These are phyloP conservation scores for Scutellaria minor DNA, from an alignment of 257 asterid species.

Conservation along the genomic window DNA sequence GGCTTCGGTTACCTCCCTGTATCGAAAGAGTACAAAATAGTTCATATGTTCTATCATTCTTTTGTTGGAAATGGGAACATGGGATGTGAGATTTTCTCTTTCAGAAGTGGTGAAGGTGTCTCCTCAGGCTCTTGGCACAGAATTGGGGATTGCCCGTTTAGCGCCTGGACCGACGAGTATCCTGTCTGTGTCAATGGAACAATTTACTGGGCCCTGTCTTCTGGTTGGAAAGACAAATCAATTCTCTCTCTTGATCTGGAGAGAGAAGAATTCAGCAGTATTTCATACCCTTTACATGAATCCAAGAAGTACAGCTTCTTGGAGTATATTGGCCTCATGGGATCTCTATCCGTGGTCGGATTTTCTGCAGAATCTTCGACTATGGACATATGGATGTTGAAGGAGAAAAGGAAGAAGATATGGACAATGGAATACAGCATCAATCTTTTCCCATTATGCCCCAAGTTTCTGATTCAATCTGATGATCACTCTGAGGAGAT, in stretches of 20 bases:
- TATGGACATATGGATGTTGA: constrained; percentile 53
- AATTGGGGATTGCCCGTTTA: constrained; percentile 46
- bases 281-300: constrained; percentile 40
- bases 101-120: constrained; percentile 33
- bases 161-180: constrained; percentile 47
- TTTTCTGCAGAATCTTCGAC: constrained; percentile 39
- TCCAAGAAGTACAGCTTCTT: constrained; percentile 37
- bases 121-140: constrained; percentile 42
- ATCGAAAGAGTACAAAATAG: constrained; percentile 47
- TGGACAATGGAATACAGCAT: constrained; percentile 49
- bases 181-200: constrained; percentile 44
- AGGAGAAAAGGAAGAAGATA: constrained; percentile 30
- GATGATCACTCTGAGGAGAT: constrained; percentile 50
- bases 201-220: constrained; percentile 47
- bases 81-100: constrained; percentile 55
- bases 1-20: constrained; percentile 53
- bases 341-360: constrained; percentile 46
- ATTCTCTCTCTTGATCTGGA: constrained; percentile 50
- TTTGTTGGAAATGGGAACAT: constrained; percentile 37
- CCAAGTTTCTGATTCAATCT: constrained; percentile 43
- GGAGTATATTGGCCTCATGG: constrained; percentile 47
- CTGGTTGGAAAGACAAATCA: constrained; percentile 46
- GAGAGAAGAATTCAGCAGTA: constrained; percentile 39
- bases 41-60: constrained; percentile 44
- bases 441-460: constrained; percentile 41